Percentiles rank a stretch among this genome's conserved stretches.
Conservation (phyloP, 2,329 filamentous ascomycete genomes). For the Dactylellina cionopaga region DNA sequence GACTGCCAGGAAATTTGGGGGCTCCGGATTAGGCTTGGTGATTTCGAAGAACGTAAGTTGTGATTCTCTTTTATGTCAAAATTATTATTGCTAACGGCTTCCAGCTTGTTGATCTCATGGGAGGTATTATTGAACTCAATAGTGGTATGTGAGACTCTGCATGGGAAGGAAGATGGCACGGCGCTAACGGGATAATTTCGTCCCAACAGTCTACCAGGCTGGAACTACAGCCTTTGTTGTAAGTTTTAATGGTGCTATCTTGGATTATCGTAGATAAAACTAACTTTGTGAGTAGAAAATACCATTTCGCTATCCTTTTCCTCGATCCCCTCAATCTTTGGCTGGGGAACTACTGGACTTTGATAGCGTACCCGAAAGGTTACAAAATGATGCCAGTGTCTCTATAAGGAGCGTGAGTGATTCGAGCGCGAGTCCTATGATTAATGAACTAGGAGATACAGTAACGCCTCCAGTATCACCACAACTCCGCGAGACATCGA, state of each 20-base stretch:
- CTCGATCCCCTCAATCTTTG: conserved; percentile 21
- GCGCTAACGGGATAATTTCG: background rate
- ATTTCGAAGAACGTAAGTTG: conserved; percentile 76
- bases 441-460: conserved; percentile 59
- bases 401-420: conserved; percentile 41
- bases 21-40: conserved; percentile 72
- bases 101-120: conserved; percentile 77
- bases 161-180: background rate
- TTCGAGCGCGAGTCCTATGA: conserved; percentile 24
- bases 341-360: conserved; percentile 24
- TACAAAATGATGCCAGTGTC: conserved; percentile 62
- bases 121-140: conserved; percentile 73
- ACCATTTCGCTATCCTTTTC: conserved; percentile 33
- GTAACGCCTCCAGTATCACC: conserved; percentile 62
- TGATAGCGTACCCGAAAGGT: conserved; percentile 72
- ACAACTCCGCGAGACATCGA: conserved; percentile 50
- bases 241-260: background rate
- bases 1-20: conserved; percentile 64
- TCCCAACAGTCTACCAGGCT: conserved; percentile 27
- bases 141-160: conserved; percentile 59
- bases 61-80: background rate
- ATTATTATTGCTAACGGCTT: background rate
- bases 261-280: background rate
- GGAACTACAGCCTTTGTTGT: conserved; percentile 43
- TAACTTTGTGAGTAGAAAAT: conserved; percentile 26